Conservation (phyloP, 805 yeast species). For the Naumovozyma castellii region DNA sequence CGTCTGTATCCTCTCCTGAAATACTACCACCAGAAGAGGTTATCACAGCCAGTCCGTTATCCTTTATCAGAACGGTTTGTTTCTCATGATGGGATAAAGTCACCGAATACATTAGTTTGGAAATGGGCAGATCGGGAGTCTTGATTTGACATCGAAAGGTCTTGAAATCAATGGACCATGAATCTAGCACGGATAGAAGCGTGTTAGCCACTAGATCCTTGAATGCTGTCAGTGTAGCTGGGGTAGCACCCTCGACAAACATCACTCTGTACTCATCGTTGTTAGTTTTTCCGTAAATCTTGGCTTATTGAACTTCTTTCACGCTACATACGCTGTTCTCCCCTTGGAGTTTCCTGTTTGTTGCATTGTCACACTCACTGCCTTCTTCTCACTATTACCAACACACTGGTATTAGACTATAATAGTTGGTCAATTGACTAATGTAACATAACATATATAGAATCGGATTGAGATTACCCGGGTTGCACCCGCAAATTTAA, state of each 20-base stretch:
- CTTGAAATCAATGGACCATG: constrained; percentile 27
- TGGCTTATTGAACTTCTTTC: no score
- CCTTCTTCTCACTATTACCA: no score
- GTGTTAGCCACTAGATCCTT: constrained; percentile 24
- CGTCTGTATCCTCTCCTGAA: constrained; percentile 7
- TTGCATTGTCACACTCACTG: no score
- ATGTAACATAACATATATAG: no score
- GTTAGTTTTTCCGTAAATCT: no score
- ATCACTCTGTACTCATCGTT: constrained; percentile 20
- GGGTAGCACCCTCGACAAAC: constrained; percentile 27
- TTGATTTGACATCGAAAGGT: constrained; percentile 22
- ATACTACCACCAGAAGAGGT: constrained; percentile 19
- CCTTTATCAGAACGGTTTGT: constrained; percentile 20
- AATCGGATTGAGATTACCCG: no score
- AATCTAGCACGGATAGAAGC: constrained; percentile 16
- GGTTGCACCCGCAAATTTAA: no score
- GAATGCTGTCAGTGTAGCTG: constrained; percentile 23
- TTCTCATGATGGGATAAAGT: constrained; percentile 19
- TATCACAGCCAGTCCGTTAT: constrained; percentile 13
- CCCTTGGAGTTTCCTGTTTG: no score
- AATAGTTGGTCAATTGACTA: no score
- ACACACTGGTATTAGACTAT: no score
- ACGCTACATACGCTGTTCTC: constrained; percentile 17
- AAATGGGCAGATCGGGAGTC: constrained; percentile 7
- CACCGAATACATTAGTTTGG: constrained; percentile 24